Evolutionary conservation across 176 grass and related monocot species (phyloP).

Genomic region (Oryza brachyantha): DNA sequence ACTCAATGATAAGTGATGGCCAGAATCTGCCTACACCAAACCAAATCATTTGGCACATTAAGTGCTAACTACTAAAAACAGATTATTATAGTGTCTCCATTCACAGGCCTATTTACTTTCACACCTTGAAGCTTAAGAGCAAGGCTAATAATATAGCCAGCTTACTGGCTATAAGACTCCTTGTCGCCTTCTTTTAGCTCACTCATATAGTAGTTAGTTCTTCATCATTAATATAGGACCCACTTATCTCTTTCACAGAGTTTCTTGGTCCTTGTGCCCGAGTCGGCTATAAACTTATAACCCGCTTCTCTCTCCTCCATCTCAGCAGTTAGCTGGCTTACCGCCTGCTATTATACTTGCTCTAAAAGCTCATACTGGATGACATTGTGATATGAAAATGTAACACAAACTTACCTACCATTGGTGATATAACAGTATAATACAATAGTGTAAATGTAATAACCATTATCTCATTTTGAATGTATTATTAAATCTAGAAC

Average conservation of each 20-base stretch:
- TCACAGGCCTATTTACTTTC: neutral
- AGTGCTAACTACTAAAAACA: neutral
- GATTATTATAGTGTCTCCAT: neutral
- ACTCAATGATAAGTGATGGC: neutral
- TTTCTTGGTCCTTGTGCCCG: no score
- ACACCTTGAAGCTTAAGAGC: neutral
- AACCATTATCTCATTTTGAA: neutral
- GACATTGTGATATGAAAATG: neutral
- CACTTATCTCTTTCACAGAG: no score
- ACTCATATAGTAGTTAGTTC: no score
- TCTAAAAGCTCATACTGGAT: no score
- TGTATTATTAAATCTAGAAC: neutral
- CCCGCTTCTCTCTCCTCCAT: no score
- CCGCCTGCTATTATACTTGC: no score
- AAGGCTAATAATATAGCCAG: no score
- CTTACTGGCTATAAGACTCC: no score
- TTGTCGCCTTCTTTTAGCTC: no score
- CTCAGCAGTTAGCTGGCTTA: no score
- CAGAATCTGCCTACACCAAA: neutral
- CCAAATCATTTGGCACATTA: neutral
- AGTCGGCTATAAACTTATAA: no score
- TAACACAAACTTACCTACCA: neutral
- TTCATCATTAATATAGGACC: no score
- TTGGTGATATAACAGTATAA: neutral
- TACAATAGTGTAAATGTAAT: neutral